Conservation (phyloP, 768 basidiomycete genomes). For the Sarcomyxa edulis region DNA sequence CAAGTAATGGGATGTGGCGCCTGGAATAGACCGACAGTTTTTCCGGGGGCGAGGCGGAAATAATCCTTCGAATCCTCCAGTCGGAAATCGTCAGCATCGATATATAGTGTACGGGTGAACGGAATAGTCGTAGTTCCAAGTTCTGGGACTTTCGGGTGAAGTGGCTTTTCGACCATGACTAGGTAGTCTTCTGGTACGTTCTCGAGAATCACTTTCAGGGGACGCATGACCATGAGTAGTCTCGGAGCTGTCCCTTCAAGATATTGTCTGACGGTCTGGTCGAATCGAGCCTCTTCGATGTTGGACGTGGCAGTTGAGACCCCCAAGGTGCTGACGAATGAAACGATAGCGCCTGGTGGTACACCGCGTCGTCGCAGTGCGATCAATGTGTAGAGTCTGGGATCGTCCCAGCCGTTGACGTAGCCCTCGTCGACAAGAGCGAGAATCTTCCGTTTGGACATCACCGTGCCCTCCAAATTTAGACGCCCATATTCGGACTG, state of each 20-base stretch:
- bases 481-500: slow-evolving; percentile 97
- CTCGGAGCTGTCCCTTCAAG: slow-evolving; percentile 86
- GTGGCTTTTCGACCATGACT: slow-evolving; percentile 78
- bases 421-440: slow-evolving; percentile 80
- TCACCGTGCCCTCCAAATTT: slow-evolving; percentile 90
- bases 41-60: slow-evolving; percentile 96
- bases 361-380: slow-evolving; percentile 92
- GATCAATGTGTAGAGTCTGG: slow-evolving; percentile 93
- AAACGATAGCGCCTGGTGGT: slow-evolving; percentile 92
- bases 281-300: slow-evolving; percentile 87
- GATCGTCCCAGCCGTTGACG: slow-evolving; percentile 95
- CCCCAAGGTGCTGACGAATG: slow-evolving; percentile 91
- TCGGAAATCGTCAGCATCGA: slow-evolving; percentile 92
- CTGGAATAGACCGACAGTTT: slow-evolving; percentile 95
- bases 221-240: slow-evolving; percentile 85
- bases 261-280: slow-evolving; percentile 82
- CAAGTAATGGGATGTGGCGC: slow-evolving; percentile 91
- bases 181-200: slow-evolving; percentile 87
- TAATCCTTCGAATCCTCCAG: slow-evolving; percentile 89
- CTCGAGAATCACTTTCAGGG: slow-evolving; percentile 87
- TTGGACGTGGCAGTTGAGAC: slow-evolving; percentile 82
- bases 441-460: slow-evolving; percentile 93
- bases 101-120: slow-evolving; percentile 86
- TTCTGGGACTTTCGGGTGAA: slow-evolving; percentile 90
- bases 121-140: slow-evolving; percentile 80